Evolutionary conservation across 1,139 yeast genomes (phyloP), one percentile per base, ranked within the genome.

Genomic region (Barnettozyma hawaiiensis): DNA sequence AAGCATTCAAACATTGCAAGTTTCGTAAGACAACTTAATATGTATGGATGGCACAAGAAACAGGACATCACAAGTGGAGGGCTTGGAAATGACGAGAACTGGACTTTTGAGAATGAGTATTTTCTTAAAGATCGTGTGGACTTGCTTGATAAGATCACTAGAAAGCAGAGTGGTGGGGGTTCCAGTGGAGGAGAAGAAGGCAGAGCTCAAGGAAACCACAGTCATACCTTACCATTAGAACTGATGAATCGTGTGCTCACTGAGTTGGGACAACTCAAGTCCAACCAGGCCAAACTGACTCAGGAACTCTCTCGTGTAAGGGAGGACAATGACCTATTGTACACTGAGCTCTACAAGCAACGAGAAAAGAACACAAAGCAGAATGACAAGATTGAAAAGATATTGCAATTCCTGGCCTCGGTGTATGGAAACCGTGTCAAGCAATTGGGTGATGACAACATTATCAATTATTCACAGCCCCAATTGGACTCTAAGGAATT

Each of bases 1-100:
- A 92, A 90, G 63, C 97, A 92, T 63, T 84, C 86, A 53, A 90
- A 92, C 63, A 89, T 92, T 65, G 90, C 97, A 27, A 81, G 94
- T 48, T 90, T 92, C 70, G 97, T 92, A 15, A 76, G 98, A 45
- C 98, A 92, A 61, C 72, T 92, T 58, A 92, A 92, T 65, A 90
- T 92, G 95, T 92, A 92, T 59, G 97, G 97, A 31, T 92, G 96
- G 87, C 97, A 90, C 66, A 92, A 92, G 65, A 92, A 90, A 8
- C 69, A 66, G 29, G 70, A 65, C 60, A 66, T 78, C 49, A 78
- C 73, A 40, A 66, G 70, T 44, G 71, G 68, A 44, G 66, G 69
- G 23, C 71, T 75, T 40, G 83, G 81, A 54, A 86, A 89, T 36
- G 94, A 84, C 48, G 83, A 82, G 60, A 81, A 89, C 35, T 90